Conservation (phyloP, 1,139 yeast species). For the Lodderomyces margitis region DNA sequence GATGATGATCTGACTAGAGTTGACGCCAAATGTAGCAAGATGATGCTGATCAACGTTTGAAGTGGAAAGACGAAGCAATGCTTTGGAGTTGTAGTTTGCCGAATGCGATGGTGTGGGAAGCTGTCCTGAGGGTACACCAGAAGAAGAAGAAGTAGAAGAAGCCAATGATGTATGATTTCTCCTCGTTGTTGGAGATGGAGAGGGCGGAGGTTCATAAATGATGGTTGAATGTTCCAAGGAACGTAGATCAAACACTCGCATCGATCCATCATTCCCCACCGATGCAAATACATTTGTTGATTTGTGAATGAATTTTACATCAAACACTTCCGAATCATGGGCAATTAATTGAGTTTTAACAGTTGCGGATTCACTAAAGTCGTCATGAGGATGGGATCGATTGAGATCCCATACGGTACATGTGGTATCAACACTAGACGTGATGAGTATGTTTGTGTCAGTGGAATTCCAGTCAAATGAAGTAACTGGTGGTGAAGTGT, state of each 20-base stretch:
- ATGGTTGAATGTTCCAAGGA: constrained; percentile 92
- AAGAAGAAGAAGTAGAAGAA: constrained; percentile 9
- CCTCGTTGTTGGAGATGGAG: constrained; percentile 31
- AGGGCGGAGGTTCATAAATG: constrained; percentile 62
- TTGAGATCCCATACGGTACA: constrained; percentile 93
- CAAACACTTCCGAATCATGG: constrained; percentile 93
- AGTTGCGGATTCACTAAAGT: constrained; percentile 48
- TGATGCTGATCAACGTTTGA: constrained; percentile 80
- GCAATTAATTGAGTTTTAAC: constrained; percentile 95
- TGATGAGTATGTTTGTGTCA: constrained; percentile 70
- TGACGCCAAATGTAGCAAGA: constrained; percentile 73
- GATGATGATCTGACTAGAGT: constrained; percentile 63
- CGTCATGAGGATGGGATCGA: constrained; percentile 24
- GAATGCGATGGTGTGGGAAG: constrained; percentile 42
- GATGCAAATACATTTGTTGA: constrained; percentile 83
- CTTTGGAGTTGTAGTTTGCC: constrained; percentile 41
- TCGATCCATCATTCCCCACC: constrained; percentile 95
- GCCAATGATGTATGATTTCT: constrained; percentile 6
- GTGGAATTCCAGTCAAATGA: constrained; percentile 89
- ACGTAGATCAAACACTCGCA: constrained; percentile 86
- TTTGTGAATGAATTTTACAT: constrained; percentile 78
- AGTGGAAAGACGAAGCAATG: constrained; percentile 72
- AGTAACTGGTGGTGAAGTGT: constrained; percentile 77
- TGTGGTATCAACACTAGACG: constrained; percentile 91
- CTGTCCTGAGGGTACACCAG: constrained; percentile 3